Percentiles rank a stretch among this genome's conserved stretches.
Conservation (phyloP, 139 green algal genomes). For the Micractinium conductrix region DNA sequence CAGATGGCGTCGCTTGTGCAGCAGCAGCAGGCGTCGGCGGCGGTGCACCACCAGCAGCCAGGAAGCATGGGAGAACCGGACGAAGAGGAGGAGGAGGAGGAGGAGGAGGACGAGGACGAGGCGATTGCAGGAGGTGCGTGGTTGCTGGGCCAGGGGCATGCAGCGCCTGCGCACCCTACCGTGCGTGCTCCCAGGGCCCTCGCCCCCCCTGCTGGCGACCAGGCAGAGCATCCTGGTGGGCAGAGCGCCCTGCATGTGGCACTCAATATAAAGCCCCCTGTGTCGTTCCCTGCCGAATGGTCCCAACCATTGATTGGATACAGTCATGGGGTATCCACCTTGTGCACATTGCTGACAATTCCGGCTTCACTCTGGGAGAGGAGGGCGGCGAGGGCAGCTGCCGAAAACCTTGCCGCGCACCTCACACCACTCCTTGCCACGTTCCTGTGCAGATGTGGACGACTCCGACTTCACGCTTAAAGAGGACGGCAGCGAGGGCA, state of each 20-base stretch:
- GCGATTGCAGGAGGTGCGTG: background rate
- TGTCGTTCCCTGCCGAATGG: background rate
- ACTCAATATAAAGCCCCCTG: background rate
- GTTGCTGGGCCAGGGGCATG: too few species aligned
- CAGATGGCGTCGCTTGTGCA: background rate
- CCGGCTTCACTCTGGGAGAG: too few species aligned
- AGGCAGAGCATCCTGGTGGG: too few species aligned
- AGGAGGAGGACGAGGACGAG: conserved; percentile 4
- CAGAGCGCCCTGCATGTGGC: too few species aligned
- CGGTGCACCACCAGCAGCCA: background rate
- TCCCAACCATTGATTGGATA: too few species aligned
- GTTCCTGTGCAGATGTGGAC: background rate
- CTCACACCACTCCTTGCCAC: too few species aligned
- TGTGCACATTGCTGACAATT: too few species aligned
- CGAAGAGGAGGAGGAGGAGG: background rate
- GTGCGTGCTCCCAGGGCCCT: too few species aligned
- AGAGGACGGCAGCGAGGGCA: conserved; percentile 13
- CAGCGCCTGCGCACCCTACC: background rate
- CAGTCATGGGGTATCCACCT: too few species aligned
- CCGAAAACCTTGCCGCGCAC: too few species aligned
- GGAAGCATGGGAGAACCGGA: background rate
- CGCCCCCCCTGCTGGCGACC: too few species aligned
- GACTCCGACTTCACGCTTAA: conserved; percentile 8
- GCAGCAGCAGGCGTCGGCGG: background rate
- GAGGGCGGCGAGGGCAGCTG: too few species aligned